A percentile compares a stretch with the other conserved stretches of the same genome.
These are phyloP conservation scores for Zea mays DNA, from an alignment of 176 grass and related monocot genomes.

Conservation along the genomic window DNA sequence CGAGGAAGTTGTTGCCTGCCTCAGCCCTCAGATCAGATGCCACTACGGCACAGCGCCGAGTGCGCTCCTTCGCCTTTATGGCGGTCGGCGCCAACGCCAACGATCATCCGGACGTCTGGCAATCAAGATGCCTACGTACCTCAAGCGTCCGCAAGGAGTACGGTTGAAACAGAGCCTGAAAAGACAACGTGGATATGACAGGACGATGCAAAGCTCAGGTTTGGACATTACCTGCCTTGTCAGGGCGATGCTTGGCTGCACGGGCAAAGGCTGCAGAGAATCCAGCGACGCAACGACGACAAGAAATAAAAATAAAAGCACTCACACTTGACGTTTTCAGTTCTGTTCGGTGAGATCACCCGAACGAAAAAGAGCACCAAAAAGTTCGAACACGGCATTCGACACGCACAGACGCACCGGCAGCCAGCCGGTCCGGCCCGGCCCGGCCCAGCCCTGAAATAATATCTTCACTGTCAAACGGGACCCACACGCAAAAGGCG, in stretches of 20 bases:
- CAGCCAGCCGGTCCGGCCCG: neutral
- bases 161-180: too few relatives aligned
- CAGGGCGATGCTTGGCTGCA: neutral
- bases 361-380: neutral
- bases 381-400: neutral
- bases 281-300: neutral
- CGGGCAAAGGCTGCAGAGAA: conserved; percentile 10
- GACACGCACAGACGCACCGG: neutral
- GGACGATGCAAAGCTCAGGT: too few relatives aligned
- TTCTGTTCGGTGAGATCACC: neutral
- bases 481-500: neutral
- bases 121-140: too few relatives aligned
- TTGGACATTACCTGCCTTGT: too few relatives aligned
- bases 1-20: neutral
- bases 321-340: neutral
- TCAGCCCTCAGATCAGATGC: too few relatives aligned
- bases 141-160: too few relatives aligned
- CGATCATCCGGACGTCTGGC: too few relatives aligned
- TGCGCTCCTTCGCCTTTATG: too few relatives aligned
- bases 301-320: neutral
- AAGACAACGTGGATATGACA: too few relatives aligned
- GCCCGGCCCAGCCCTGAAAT: neutral
- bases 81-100: too few relatives aligned
- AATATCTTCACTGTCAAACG: neutral
- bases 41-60: too few relatives aligned